Base-by-base conservation (phyloP, 2,329 filamentous ascomycete species). In the Exophiala phaeomuriformis region DNA sequence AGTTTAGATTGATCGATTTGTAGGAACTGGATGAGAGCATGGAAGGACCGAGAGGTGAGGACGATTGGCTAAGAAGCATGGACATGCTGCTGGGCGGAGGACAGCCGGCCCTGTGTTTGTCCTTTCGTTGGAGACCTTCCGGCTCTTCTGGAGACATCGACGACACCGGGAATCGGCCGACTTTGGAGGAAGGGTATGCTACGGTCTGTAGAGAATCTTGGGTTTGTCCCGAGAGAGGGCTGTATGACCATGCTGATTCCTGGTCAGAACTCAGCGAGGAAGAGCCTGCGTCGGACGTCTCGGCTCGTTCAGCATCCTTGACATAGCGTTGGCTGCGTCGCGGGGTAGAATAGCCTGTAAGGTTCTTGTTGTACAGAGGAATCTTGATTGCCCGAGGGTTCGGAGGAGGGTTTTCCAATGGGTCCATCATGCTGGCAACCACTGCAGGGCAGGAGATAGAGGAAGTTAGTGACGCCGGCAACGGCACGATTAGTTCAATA, bases 1-100 rank as follows among this genome's bases (percentile, higher is more conserved):
- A 49, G 43, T 61, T 62, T 27, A 64, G 53, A 37, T 64, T 64
- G 55, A 64, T 62, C 3, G 61, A 64, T 47, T 63, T 62, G 57
- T 64, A 64, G 7, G 61, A 61, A 31, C 58, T 55, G 10, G 59
- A 62, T 12, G 60, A 55, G 6, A 62, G 58, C 62, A 64, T 64
- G 3, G 58, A 60, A 5, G 62, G 62, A 4, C 60, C 57, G 5
- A 64, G 61, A 4, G 61, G 60, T 32, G 60, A 62, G 5, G 55
- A 51, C 10, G 58, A 53, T 4, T 48, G 46, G 12, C 44, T 47
- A 51, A 53, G 49, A 30, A 58, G 48, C 45, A 40, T 41, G 7
- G 60, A 49, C 45, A 58, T 50, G 52, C 33, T 52, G 37, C 47
- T 56, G 9, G 60, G 55, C 6, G 58, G 60, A 36, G 56, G 46